Conservation (phyloP, 192 early-diverging fungal species). For the Coemansia sp. region DNA sequence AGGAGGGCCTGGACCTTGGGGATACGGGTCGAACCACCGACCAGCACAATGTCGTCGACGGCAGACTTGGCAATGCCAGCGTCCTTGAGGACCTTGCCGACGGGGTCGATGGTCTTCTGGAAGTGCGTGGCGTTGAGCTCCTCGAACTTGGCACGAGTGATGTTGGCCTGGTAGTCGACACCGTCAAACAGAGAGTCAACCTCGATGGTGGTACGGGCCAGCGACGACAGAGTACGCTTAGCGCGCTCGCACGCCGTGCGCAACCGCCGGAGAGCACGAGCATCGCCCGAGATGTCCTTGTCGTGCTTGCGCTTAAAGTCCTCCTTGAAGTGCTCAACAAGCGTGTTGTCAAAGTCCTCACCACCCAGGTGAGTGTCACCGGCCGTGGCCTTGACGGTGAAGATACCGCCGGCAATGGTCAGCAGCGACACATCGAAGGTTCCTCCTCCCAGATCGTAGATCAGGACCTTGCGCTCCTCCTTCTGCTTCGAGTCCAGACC, state of each 20-base stretch:
- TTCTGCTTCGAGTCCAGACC: slow-evolving; percentile 76
- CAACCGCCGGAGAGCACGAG: slow-evolving; percentile 72
- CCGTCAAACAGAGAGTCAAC: slow-evolving; percentile 77
- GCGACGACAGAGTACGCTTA: slow-evolving; percentile 74
- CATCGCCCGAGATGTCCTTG: slow-evolving; percentile 70
- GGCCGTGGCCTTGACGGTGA: slow-evolving; percentile 76
- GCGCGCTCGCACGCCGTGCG: slow-evolving; percentile 75
- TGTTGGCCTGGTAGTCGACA: slow-evolving; percentile 70
- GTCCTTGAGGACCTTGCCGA: slow-evolving; percentile 73
- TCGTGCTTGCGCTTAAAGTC: slow-evolving; percentile 69
- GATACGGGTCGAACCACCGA: slow-evolving; percentile 91
- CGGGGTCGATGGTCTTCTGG: slow-evolving; percentile 70
- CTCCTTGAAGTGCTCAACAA: slow-evolving; percentile 58
- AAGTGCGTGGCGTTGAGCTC: slow-evolving; percentile 68
- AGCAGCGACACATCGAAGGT: slow-evolving; percentile 87
- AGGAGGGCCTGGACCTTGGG: slow-evolving; percentile 86
- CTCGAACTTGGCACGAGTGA: slow-evolving; percentile 81
- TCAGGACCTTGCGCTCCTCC: slow-evolving; percentile 71
- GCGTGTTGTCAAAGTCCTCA: slow-evolving; percentile 75
- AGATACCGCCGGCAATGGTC: slow-evolving; percentile 72
- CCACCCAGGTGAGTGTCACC: slow-evolving; percentile 86
- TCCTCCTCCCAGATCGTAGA: slow-evolving; percentile 84
- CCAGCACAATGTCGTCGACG: slow-evolving; percentile 78
- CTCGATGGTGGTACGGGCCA: slow-evolving; percentile 68
- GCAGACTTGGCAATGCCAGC: slow-evolving; percentile 72